phyloP scores from a whole-genome alignment of 768 basidiomycete species.

The Boletus rufocinnamomeus region DNA sequence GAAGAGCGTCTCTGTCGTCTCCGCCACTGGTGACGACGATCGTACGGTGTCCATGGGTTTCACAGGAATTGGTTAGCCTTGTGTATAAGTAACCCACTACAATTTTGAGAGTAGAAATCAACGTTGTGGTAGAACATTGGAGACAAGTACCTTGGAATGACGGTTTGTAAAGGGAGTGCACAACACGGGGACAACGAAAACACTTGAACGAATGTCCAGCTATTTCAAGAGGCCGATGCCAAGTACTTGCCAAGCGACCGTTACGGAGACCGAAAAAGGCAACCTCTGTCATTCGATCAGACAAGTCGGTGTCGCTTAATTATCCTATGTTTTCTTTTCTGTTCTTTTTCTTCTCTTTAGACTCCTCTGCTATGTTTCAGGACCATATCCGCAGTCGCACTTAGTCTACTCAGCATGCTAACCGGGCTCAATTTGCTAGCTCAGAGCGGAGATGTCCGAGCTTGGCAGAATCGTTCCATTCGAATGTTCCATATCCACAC shows the following conservation, averaged over 20 bases:
- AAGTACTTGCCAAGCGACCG: background rate
- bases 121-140: background rate
- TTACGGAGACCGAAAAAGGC: constrained; percentile 3
- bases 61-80: background rate
- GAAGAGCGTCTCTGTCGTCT: constrained; percentile 1
- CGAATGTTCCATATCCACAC: constrained; percentile 29
- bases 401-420: background rate
- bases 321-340: background rate
- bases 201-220: too few relatives aligned
- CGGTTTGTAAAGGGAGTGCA: background rate
- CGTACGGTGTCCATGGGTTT: constrained; percentile 21
- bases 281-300: constrained; percentile 11
- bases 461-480: constrained; percentile 19
- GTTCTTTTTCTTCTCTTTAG: background rate
- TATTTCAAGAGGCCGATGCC: constrained; percentile 10
- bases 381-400: background rate
- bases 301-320: background rate
- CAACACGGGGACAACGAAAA: background rate
- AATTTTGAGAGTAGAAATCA: background rate
- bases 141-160: constrained; percentile 3
- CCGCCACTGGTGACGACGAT: constrained; percentile 17
- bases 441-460: constrained; percentile 22
- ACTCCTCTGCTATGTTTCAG: background rate
- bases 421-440: background rate
- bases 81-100: constrained; percentile 12